Conservation (phyloP, 225 moss, liverwort and hornwort species). For the Takakia lepidozioides region DNA sequence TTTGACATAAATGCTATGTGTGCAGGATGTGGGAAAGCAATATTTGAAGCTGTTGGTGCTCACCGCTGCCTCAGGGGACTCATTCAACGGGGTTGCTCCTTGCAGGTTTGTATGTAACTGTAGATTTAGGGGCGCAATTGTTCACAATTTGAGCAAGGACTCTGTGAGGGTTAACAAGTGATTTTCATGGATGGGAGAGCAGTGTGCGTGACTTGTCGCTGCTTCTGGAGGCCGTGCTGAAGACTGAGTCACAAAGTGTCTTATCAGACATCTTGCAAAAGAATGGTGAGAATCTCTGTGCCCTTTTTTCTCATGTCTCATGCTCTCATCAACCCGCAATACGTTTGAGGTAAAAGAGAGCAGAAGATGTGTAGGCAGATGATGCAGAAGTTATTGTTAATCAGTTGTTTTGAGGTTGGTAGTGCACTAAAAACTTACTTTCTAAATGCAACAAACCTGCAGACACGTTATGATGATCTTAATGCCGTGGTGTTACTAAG, state of each 20-base stretch:
- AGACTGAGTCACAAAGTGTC: conserved; percentile 55
- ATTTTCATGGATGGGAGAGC: conserved; percentile 2
- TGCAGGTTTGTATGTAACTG: conserved; percentile 47
- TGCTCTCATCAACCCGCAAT: background rate
- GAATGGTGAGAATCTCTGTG: conserved; percentile 36
- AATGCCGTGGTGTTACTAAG: too few species aligned
- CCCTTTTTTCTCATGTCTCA: background rate
- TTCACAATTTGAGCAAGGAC: too few species aligned
- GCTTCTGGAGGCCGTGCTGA: conserved; percentile 73
- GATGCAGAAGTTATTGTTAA: too few species aligned
- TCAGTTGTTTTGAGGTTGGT: too few species aligned
- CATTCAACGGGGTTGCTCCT: conserved; percentile 55
- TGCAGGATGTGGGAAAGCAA: conserved; percentile 73
- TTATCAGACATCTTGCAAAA: conserved; percentile 73
- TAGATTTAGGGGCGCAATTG: too few species aligned
- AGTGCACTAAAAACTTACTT: too few species aligned
- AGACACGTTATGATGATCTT: too few species aligned
- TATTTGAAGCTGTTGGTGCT: conserved; percentile 74
- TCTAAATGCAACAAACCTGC: too few species aligned
- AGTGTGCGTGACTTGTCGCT: conserved; percentile 81
- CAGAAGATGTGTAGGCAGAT: too few species aligned
- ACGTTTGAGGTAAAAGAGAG: too few species aligned
- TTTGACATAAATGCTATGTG: too few species aligned
- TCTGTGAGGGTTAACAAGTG: background rate
- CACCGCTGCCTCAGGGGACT: conserved; percentile 61